A percentile compares a stretch with the other conserved stretches of the same genome.
phyloP scores from a whole-genome alignment of 2,329 filamentous ascomycete species.

The Stagonosporopsis chrysanthemi region DNA sequence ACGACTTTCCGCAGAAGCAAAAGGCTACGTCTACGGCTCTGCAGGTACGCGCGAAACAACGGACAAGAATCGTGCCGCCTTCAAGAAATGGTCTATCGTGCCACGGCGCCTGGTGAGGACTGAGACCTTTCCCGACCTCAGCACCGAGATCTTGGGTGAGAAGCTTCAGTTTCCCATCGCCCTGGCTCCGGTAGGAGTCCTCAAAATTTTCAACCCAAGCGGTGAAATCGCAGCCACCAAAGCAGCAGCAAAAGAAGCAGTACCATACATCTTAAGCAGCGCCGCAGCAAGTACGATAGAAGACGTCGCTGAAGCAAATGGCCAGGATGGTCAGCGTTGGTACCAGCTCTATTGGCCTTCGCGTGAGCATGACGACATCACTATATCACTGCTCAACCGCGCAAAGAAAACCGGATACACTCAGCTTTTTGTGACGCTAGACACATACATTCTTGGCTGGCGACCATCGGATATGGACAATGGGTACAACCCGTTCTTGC shows the following conservation, averaged over 20 bases:
- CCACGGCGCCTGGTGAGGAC: constrained; percentile 26
- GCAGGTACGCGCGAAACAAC: constrained; percentile 44
- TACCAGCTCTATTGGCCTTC: constrained; percentile 77
- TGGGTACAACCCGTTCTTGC: constrained; percentile 49
- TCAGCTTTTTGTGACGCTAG: constrained; percentile 73
- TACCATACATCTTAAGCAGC: constrained; percentile 72
- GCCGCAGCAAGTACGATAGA: constrained; percentile 68
- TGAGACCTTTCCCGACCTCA: constrained; percentile 23
- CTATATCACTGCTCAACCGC: constrained; percentile 62
- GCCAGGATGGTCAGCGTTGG: constrained; percentile 64
- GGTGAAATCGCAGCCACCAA: constrained; percentile 68
- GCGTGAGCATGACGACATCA: constrained; percentile 68
- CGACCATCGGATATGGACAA: constrained; percentile 71
- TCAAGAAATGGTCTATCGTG: constrained; percentile 36
- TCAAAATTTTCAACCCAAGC: constrained; percentile 69
- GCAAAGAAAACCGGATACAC: constrained; percentile 59
- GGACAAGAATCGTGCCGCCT: constrained; percentile 39
- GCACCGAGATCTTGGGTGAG: constrained; percentile 46
- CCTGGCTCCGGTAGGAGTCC: constrained; percentile 72
- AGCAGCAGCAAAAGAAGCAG: constrained; percentile 66
- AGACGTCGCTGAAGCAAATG: constrained; percentile 65
- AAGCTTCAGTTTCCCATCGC: constrained; percentile 61
- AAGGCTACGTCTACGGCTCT: constrained; percentile 46
- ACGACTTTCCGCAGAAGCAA: constrained; percentile 39
- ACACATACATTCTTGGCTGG: constrained; percentile 73